A percentile compares a stretch with the other conserved stretches of the same genome.
Evolutionary conservation across 306 rosid genomes (phyloP).

Genomic region (Casuarina equisetifolia): DNA sequence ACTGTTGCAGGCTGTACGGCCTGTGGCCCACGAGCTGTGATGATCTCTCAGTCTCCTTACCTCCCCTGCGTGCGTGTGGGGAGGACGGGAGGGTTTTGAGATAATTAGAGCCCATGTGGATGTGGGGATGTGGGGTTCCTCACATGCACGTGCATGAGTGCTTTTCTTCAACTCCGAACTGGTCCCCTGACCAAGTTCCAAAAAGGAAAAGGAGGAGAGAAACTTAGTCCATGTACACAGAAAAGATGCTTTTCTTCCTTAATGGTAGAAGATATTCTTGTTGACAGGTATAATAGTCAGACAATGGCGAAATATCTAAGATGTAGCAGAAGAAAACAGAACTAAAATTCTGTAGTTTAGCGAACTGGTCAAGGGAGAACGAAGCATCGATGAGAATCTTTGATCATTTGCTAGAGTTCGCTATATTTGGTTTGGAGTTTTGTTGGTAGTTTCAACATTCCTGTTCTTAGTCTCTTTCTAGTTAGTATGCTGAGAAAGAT

Average conservation of each 20-base stretch:
- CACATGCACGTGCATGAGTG: constrained; percentile 74
- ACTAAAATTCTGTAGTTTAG: no score
- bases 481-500: no score
- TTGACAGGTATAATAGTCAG: constrained; percentile 22
- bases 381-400: no score
- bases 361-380: no score
- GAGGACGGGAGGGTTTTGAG: constrained; percentile 38
- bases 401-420: no score
- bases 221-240: no score
- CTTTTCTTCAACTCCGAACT: constrained; percentile 37
- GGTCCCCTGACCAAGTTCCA: constrained; percentile 41
- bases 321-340: no score
- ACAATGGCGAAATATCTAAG: constrained; percentile 12
- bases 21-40: constrained; percentile 45
- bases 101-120: constrained; percentile 78
- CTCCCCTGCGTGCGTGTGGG: constrained; percentile 61
- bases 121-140: constrained; percentile 45
- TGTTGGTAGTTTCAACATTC: no score
- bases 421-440: no score
- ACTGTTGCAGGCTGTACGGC: constrained; percentile 47
- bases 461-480: no score
- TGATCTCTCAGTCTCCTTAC: constrained; percentile 26
- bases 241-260: no score
- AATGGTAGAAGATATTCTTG: not conserved
- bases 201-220: not conserved